Evolutionary conservation across 1,284 basidiomycete species (phyloP), one percentile per base, ranked within the genome.

Genomic region (Ustilago hordei): DNA sequence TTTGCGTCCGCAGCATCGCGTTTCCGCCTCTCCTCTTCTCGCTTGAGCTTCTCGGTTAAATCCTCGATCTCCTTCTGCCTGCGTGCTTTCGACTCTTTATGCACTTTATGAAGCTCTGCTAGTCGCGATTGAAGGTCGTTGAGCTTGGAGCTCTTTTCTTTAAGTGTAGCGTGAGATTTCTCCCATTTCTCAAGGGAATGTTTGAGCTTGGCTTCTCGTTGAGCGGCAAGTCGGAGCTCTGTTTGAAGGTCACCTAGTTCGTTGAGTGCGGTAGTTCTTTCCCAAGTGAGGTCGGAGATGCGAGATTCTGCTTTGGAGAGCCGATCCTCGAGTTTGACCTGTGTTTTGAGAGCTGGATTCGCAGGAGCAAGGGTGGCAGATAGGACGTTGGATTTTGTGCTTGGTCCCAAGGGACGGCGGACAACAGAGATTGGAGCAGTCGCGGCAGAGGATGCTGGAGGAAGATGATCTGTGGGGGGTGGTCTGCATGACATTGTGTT

Each of bases 141-240:
- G 0, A 74, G 57, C 39, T 70, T 70, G 63, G 31, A 60, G 62
- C 60, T 71, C 60, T 75, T 78, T 32, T 78, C 71, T 31, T 71
- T 78, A 31, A 74, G 64, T n/a, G 61, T 45, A 39, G 71, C 57
- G 19, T 74, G 64, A 17, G 64, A 65, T 59, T 69, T 78, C 60
- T 78, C 75, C 60, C 64, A 65, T 41, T 71, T 78, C 2, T 78
- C 75, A 17, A 78, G 35, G 31, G 31, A 59, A 36, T 67, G 59
- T 55, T 66, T 70, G 45, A 78, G 71, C 55, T 78, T 78, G 48
- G 71, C 68, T 59, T 78, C 75, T 8, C 75, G 60, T 53, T 78
- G 75, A 9, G 71, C 67, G 15, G 75, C 64, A 11, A 78, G 64
- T 17, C 75, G 60, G 1, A 78, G 62, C 59, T 78, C 75, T 9